These are phyloP conservation scores for Cymodocea nodosa DNA, from an alignment of 116 monocot genomes.

Conservation along the genomic window DNA sequence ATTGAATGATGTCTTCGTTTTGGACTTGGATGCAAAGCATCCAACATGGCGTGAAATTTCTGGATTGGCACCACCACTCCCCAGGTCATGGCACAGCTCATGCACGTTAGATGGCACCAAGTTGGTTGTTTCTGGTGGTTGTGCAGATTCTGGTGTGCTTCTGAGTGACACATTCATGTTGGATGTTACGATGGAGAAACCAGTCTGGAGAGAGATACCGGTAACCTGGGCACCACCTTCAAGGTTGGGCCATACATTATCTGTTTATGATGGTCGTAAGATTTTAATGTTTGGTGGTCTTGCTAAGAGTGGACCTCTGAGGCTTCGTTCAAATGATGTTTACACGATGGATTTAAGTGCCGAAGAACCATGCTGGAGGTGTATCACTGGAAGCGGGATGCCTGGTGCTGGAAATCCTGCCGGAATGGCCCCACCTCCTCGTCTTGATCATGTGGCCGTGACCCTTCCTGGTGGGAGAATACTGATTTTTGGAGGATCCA, in stretches of 20 bases:
- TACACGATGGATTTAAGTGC: conserved; percentile 67
- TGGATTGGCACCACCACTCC: conserved; percentile 57
- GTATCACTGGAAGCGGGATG: conserved; percentile 62
- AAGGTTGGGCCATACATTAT: conserved; percentile 56
- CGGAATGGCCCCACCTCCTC: conserved; percentile 60
- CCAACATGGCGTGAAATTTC: conserved; percentile 71
- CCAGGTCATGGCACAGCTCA: conserved; percentile 79
- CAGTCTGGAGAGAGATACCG: conserved; percentile 69
- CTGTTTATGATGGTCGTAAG: conserved; percentile 51
- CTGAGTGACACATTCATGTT: conserved; percentile 62
- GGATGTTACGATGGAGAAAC: conserved; percentile 64
- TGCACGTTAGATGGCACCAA: conserved; percentile 69
- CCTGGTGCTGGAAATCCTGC: conserved; percentile 67
- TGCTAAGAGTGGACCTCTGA: conserved; percentile 59
- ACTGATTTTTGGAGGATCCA: conserved; percentile 58
- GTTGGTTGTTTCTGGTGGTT: conserved; percentile 70
- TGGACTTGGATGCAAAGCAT: conserved; percentile 73
- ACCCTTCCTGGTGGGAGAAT: conserved; percentile 59
- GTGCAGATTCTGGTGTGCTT: conserved; percentile 74
- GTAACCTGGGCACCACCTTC: conserved; percentile 65
- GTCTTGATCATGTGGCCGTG: conserved; percentile 75
- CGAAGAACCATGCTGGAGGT: conserved; percentile 59
- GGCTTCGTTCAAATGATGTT: conserved; percentile 53
- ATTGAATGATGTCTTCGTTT: conserved; percentile 68
- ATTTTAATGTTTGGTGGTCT: conserved; percentile 83